Conservation (phyloP, 1,284 basidiomycete genomes). For the Coriolopsis trogii region DNA sequence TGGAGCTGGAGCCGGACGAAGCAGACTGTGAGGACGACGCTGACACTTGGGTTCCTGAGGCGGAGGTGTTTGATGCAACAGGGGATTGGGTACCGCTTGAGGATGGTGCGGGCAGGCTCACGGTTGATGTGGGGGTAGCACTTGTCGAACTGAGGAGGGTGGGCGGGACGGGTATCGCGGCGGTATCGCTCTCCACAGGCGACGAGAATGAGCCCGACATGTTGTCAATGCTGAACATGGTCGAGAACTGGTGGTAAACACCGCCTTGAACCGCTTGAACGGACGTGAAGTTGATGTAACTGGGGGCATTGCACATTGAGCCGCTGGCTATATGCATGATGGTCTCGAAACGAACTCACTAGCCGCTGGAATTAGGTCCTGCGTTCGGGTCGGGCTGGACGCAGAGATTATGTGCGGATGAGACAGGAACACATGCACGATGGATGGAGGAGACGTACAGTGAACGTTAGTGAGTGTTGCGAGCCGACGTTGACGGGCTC, state of each 20-base stretch:
- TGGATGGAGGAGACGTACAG: constrained; percentile 29
- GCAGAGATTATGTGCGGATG: not conserved
- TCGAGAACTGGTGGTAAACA: constrained; percentile 52
- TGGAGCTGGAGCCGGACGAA: not conserved
- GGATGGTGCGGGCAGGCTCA: not conserved
- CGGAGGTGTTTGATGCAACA: not conserved
- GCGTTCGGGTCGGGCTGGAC: constrained; percentile 42
- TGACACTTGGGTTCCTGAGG: not conserved
- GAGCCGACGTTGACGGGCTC: constrained; percentile 41
- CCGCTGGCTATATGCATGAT: not conserved
- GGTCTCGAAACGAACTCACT: constrained; percentile 42
- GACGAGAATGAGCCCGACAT: constrained; percentile 62
- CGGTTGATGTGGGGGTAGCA: constrained; percentile 5
- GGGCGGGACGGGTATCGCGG: constrained; percentile 49
- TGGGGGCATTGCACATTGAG: constrained; percentile 23
- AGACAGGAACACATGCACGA: not conserved
- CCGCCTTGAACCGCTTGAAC: constrained; percentile 40
- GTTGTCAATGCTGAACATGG: constrained; percentile 52
- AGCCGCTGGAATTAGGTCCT: constrained; percentile 54
- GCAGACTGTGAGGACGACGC: not conserved
- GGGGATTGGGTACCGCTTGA: no score
- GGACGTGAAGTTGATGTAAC: constrained; percentile 63
- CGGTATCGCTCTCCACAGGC: constrained; percentile 50
- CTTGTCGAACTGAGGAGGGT: constrained; percentile 23
- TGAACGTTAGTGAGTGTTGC: constrained; percentile 39